phyloP scores from a whole-genome alignment of 2,329 filamentous ascomycete genomes.

The Cladorrhinum sp. region DNA sequence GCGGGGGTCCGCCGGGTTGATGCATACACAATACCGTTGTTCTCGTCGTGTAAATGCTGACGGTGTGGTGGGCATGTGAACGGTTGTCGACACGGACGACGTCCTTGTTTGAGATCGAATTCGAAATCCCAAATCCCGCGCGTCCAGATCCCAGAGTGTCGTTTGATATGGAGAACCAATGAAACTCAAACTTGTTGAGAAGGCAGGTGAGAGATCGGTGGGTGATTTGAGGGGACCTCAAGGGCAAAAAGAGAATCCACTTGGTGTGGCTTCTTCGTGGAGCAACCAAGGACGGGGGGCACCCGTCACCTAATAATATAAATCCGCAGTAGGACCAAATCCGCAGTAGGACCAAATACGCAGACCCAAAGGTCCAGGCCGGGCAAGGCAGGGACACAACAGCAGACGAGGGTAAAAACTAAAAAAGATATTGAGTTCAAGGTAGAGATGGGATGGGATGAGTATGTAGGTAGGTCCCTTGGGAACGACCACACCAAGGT shows the following conservation, averaged over 20 bases:
- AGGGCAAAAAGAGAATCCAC: conserved; percentile 5
- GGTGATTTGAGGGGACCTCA: background rate
- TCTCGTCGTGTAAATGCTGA: background rate
- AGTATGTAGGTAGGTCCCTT: background rate
- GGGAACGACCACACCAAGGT: background rate
- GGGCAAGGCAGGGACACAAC: background rate
- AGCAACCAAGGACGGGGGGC: conserved; percentile 7
- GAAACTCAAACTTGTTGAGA: background rate
- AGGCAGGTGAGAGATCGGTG: background rate
- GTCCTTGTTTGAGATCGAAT: background rate
- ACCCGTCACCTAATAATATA: conserved; percentile 4
- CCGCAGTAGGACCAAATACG: conserved; percentile 5
- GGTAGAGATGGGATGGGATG: background rate
- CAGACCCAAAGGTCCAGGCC: conserved; percentile 4
- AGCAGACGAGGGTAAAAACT: no score
- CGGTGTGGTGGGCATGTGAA: conserved; percentile 16
- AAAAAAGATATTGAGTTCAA: background rate
- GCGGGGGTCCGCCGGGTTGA: conserved; percentile 3
- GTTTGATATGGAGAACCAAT: background rate
- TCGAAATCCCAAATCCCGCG: background rate
- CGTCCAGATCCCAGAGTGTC: background rate
- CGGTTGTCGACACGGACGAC: background rate
- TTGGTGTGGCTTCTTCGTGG: conserved; percentile 1
- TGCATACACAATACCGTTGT: conserved; percentile 15
- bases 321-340: background rate